Base-by-base conservation (phyloP, 257 asterid genomes). In the Solanum neorickii region DNA sequence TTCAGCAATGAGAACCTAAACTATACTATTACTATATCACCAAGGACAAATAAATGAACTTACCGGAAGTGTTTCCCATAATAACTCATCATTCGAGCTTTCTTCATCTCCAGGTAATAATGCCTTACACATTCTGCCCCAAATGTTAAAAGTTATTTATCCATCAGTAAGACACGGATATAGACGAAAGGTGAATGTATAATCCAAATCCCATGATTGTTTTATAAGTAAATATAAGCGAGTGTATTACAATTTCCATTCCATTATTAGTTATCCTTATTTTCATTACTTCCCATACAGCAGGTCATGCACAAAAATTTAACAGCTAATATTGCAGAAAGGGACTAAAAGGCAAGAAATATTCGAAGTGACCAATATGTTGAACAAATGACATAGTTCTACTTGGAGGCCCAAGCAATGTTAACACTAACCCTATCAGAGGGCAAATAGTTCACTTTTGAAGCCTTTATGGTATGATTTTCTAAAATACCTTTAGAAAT, bases 21-120 rank as follows among this genome's bases (percentile, higher is more conserved):
- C 12, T 37, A 31, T 80, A 47, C 46, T 49, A 49, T 29, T 29
- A 52, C 7, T 82, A 42, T 20, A 82, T 82, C 85, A 31, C 85
- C 46, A 12, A 82, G 84, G 44, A 82, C 68, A 82, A 82, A 82
- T 62, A 76, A 73, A 83, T 68, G 89, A 88, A 92, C 98, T 94
- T 92, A 97, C 99, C 20, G 99, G 99, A 88, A 97, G 98, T 15
- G 98, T 96, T 92, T 97, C 99, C 99, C 99, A 97, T 75, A 97
- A 91, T 86, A 99, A 98, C 83, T 93, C 98, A 49, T 94, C 98
- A 89, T 95, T 93, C 94, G 93, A 91, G 94, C 94, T 93, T 91
- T 97, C 99, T 92, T 95, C 98, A 85, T 96, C 99, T 88, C 97
- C 99, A 7, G 98, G 99, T 75, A 97, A 90, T 90, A 97, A 93